Conservation (phyloP, 495 filamentous ascomycete genomes). For the Recurvomyces mirabilis region DNA sequence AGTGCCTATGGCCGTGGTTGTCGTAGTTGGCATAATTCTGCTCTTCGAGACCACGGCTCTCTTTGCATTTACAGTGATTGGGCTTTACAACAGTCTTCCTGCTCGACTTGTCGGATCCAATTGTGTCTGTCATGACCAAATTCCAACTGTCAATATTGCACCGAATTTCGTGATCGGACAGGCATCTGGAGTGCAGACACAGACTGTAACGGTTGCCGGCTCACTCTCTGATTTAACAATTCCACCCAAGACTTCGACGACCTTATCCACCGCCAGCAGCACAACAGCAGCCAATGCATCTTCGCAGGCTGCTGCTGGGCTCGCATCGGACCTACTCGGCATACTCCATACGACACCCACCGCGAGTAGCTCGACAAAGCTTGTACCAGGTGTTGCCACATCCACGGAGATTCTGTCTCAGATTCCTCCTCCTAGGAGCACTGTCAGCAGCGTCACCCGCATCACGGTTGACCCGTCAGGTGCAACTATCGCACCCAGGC, state of each 20-base stretch:
- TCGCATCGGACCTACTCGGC: slow-evolving; percentile 8
- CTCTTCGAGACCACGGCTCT: slow-evolving; percentile 17
- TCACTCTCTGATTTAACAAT: background rate
- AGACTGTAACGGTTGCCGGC: too few species aligned
- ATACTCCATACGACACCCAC: slow-evolving; percentile 2
- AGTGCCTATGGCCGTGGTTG: slow-evolving; percentile 16
- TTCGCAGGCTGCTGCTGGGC: background rate
- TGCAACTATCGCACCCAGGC: slow-evolving; percentile 3
- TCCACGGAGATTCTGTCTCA: slow-evolving; percentile 1
- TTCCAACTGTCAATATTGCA: slow-evolving; percentile 14
- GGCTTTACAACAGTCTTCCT: slow-evolving; percentile 19
- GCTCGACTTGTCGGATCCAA: slow-evolving; percentile 1
- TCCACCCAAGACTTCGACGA: background rate
- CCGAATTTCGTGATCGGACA: slow-evolving; percentile 18
- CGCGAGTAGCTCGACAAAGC: background rate
- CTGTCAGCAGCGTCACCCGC: slow-evolving; percentile 8
- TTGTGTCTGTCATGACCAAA: slow-evolving; percentile 5
- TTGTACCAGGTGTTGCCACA: background rate
- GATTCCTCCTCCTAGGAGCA: background rate
- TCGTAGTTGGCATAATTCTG: slow-evolving; percentile 12
- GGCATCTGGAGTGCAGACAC: too few species aligned
- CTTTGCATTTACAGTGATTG: slow-evolving; percentile 21
- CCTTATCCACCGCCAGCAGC: background rate
- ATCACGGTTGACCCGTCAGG: slow-evolving; percentile 8
- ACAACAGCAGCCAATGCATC: background rate